Conservation (phyloP, 208 protist species). For the Herpetomonas samuelpessoai region DNA sequence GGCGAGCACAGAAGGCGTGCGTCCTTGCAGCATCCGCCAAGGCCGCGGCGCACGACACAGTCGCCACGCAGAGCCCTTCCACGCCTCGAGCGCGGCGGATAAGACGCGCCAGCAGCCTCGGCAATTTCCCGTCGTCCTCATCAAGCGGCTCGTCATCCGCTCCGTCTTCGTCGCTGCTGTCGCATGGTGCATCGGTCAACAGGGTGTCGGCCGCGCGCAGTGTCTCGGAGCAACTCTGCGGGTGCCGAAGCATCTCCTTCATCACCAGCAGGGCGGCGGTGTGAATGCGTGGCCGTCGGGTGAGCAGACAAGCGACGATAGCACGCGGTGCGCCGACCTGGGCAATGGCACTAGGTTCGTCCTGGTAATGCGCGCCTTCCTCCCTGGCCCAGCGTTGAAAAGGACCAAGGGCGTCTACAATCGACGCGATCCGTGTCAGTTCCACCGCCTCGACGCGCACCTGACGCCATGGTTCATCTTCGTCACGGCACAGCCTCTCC, state of each 20-base stretch:
- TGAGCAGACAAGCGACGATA: slow-evolving; percentile 36
- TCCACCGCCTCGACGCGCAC: slow-evolving; percentile 21
- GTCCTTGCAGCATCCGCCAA: background rate
- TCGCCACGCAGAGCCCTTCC: slow-evolving; percentile 14
- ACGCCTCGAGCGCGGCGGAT: slow-evolving; percentile 14
- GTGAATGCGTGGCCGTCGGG: slow-evolving; percentile 41
- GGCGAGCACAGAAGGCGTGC: slow-evolving; percentile 2
- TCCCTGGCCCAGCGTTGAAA: slow-evolving; percentile 72
- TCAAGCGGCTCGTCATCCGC: slow-evolving; percentile 6
- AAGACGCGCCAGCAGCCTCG: slow-evolving; percentile 16
- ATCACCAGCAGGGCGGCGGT: slow-evolving; percentile 39
- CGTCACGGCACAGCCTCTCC: too few relatives aligned
- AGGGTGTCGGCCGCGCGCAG: slow-evolving; percentile 23
- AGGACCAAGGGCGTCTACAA: slow-evolving; percentile 58
- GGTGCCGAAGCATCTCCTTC: slow-evolving; percentile 42
- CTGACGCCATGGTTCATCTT: too few relatives aligned
- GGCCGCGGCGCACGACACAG: slow-evolving; percentile 11
- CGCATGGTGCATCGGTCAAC: background rate
- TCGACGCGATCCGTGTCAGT: slow-evolving; percentile 23
- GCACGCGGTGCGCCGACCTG: slow-evolving; percentile 52
- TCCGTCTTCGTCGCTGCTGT: slow-evolving; percentile 14
- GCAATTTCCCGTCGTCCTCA: slow-evolving; percentile 2
- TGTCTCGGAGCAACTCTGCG: slow-evolving; percentile 42
- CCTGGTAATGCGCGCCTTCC: slow-evolving; percentile 44
- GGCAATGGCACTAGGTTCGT: slow-evolving; percentile 53